Base-by-base conservation (phyloP, 257 asterid genomes). In the Cruciata laevipes region DNA sequence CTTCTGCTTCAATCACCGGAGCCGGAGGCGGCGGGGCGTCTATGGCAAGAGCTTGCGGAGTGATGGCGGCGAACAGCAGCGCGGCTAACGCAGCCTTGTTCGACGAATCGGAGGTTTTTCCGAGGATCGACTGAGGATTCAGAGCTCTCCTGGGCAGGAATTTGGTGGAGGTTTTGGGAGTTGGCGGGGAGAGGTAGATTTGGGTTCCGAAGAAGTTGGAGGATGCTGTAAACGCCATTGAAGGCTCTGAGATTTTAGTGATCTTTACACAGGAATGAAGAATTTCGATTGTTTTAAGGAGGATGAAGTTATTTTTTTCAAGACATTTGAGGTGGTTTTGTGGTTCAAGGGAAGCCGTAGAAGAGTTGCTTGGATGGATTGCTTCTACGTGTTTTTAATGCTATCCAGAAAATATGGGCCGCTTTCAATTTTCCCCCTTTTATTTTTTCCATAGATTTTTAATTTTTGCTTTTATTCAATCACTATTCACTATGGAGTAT, bases 41-140 rank as follows among this genome's bases (percentile, higher is more conserved):
- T 57, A 83, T 25, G 0, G 99, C 97, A 4, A 88, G 56, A 31
- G 96, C 97, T 30, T 81, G 91, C 10, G 96, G 96, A 59, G 83
- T 69, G 14, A 90, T 30, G 21, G 99, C 85, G 58, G 96, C 80
- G 71, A 90, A 80, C 4, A 94, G 79, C 6, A 94, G 24, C 61
- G 99, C 95, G 76, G 97, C 93, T 59, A 90, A 25, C 53, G 96
- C 84, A 11, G 91, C 95, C n/a, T 85, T 83, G 25, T 85, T 84
- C 42, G 83, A 27, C 17, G 60, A 44, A 47, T 79, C 62, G 63
- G 66, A 16, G 23, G 64, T 83, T 57, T 33, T 68, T 74, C 65
- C 72, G 7, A 85, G 81, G 21, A 86, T 21, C 52, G 95, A 83
- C 76, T 77, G 81, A 5, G 89, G 82, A 2, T 81, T 64, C 9